These are phyloP conservation scores for Ophiocordyceps camponoti-saundersi DNA, from an alignment of 2,329 filamentous ascomycete species.

Conservation along the genomic window DNA sequence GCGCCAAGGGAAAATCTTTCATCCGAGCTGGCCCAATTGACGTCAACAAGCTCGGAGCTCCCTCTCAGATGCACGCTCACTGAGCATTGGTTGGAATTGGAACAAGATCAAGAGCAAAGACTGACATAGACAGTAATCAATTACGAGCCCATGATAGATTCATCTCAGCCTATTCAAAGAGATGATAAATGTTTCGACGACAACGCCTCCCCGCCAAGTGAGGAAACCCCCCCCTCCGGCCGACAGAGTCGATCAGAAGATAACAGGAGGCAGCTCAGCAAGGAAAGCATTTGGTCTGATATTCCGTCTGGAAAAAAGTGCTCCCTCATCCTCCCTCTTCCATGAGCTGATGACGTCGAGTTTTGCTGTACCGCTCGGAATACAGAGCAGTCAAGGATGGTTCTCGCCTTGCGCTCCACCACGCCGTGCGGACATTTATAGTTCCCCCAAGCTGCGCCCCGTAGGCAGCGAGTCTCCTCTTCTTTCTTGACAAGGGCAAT, in stretches of 20 bases:
- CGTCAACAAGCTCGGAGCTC: too few relatives aligned
- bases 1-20: too few relatives aligned
- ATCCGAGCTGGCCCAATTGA: too few relatives aligned
- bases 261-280: constrained; percentile 16
- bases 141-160: too few relatives aligned
- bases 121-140: too few relatives aligned
- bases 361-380: constrained; percentile 54
- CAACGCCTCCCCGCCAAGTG: constrained; percentile 20
- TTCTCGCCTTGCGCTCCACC: constrained; percentile 63
- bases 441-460: too few relatives aligned
- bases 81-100: too few relatives aligned
- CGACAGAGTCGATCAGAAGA: constrained; percentile 10
- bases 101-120: too few relatives aligned
- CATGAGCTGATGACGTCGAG: constrained; percentile 9
- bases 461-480: too few relatives aligned
- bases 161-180: too few relatives aligned
- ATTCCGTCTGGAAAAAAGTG: constrained; percentile 16
- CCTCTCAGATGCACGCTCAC: too few relatives aligned
- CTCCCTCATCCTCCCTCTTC: constrained; percentile 16
- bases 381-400: constrained; percentile 60
- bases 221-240: constrained; percentile 11
- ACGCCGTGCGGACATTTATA: constrained; percentile 41
- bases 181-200: constrained; percentile 21
- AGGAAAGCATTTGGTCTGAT: constrained; percentile 8
- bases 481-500: neutral